Evolutionary conservation across 495 filamentous ascomycete genomes (phyloP), one percentile per base, ranked within the genome.

Genomic region (Aspergillus haitiensis): DNA sequence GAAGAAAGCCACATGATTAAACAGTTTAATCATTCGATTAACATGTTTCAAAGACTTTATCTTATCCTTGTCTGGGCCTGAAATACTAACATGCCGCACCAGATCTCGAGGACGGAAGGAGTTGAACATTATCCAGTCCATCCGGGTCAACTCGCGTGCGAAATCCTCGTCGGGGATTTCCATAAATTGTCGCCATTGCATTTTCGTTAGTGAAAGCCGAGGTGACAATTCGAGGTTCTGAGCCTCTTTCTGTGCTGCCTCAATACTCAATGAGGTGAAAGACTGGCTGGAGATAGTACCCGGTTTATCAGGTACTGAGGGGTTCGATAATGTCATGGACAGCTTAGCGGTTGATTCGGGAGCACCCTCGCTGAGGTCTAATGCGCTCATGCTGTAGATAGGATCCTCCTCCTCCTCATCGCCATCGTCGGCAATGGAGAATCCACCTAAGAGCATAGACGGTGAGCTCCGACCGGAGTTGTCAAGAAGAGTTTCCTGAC

Each of bases 121-220:
- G 63, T 88, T 92, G 73, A 96, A 97, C 85, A 96, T 92, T 67
- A 92, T 83, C 94, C 93, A 97, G 75, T 98, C 94, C 44, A 98
- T 93, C 54, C 94, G 84, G 6, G 94, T 97, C 67, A 98, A 80
- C 71, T 98, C 94, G 50, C 86, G 85, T 7, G 95, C 94, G 61
- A 97, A 90, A 49, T 89, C 83, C 42, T 92, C 90, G 33, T 94
- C 87, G 6, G 85, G 77, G 31, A 84, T 83, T 32, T 88, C 88
- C 86, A 96, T 93, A 61, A 96, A 86, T 52, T 86, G 81, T 59
- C 89, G 88, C 83, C 92, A 96, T 64, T 90, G 87, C 45, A 86
- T 73, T 68, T 96, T 96, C 57, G 84, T 86, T 10, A 96, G 76
- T 0, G 82, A 76, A 32, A 74, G 78, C 8, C 83, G 81, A 1